Evolutionary conservation across 2,329 filamentous ascomycete species (phyloP).

Genomic region (Cladosporium sp.): DNA sequence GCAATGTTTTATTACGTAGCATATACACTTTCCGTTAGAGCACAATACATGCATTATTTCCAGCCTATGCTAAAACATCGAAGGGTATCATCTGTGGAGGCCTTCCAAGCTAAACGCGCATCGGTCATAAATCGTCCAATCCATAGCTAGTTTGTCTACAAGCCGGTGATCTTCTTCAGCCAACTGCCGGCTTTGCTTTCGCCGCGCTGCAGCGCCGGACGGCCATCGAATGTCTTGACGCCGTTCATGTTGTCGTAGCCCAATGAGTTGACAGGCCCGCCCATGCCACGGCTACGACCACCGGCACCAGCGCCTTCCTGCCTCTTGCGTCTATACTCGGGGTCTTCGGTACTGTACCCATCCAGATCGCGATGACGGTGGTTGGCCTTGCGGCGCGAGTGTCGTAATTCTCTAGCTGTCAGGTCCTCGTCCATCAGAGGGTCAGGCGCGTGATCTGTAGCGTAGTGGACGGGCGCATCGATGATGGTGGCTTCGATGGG

Average conservation of each 20-base stretch:
- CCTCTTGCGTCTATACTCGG: constrained; percentile 26
- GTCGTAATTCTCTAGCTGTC: constrained; percentile 35
- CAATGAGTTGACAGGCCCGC: constrained; percentile 32
- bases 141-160: constrained; percentile 15
- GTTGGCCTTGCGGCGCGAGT: constrained; percentile 26
- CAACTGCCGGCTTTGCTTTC: constrained; percentile 46
- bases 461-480: constrained; percentile 40
- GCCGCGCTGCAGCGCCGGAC: constrained; percentile 37
- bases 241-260: constrained; percentile 38
- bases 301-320: constrained; percentile 33
- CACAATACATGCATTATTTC: constrained; percentile 11
- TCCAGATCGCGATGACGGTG: constrained; percentile 23
- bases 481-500: constrained; percentile 50
- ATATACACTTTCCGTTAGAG: constrained; percentile 6
- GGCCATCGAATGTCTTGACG: constrained; percentile 43
- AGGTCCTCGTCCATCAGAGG: constrained; percentile 28
- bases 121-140: constrained; percentile 14
- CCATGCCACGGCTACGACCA: constrained; percentile 37
- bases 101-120: background rate
- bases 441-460: constrained; percentile 29
- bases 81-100: constrained; percentile 22
- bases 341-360: constrained; percentile 26
- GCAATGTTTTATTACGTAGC: background rate
- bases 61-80: constrained; percentile 7
- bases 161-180: constrained; percentile 48